phyloP scores from a whole-genome alignment of 805 yeast genomes.

The Kluyveromyces dobzhanskii region DNA sequence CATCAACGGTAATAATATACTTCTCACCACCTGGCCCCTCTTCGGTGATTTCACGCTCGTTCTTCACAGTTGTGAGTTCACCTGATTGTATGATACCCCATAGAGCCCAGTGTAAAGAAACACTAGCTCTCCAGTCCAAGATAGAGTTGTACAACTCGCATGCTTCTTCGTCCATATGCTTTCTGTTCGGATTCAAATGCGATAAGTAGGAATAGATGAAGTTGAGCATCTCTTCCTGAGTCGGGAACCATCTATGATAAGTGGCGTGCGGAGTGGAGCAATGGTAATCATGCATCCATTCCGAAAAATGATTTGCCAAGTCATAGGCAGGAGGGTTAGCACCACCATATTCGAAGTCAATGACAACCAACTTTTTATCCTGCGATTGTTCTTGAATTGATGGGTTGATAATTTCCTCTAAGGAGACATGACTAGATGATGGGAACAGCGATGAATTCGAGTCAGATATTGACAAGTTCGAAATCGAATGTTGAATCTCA shows the following conservation, averaged over 20 bases:
- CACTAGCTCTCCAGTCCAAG: conserved; percentile 72
- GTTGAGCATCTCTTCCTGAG: conserved; percentile 55
- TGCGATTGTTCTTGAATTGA: conserved; percentile 35
- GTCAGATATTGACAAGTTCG: conserved; percentile 8
- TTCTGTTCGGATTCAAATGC: conserved; percentile 31
- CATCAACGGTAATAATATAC: conserved; percentile 30
- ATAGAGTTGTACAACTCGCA: conserved; percentile 55
- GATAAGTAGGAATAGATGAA: conserved; percentile 73
- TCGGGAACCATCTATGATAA: conserved; percentile 52
- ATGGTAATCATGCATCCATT: conserved; percentile 95
- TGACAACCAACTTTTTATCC: conserved; percentile 76
- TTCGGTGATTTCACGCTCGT: conserved; percentile 27
- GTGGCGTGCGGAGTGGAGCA: conserved; percentile 38
- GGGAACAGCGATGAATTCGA: conserved; percentile 26
- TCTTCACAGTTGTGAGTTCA: conserved; percentile 13
- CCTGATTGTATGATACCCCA: conserved; percentile 90
- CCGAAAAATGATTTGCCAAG: conserved; percentile 86
- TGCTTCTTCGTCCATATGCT: conserved; percentile 36
- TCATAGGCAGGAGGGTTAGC: conserved; percentile 85
- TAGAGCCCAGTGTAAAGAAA: conserved; percentile 71
- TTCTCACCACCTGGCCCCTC: conserved; percentile 51
- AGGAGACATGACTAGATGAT: conserved; percentile 17
- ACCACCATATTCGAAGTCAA: conserved; percentile 94
- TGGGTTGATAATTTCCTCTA: conserved; percentile 30
- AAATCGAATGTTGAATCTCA: conserved; percentile 4